Base-by-base conservation (phyloP, 768 basidiomycete species). In the Mrakia gelida region DNA sequence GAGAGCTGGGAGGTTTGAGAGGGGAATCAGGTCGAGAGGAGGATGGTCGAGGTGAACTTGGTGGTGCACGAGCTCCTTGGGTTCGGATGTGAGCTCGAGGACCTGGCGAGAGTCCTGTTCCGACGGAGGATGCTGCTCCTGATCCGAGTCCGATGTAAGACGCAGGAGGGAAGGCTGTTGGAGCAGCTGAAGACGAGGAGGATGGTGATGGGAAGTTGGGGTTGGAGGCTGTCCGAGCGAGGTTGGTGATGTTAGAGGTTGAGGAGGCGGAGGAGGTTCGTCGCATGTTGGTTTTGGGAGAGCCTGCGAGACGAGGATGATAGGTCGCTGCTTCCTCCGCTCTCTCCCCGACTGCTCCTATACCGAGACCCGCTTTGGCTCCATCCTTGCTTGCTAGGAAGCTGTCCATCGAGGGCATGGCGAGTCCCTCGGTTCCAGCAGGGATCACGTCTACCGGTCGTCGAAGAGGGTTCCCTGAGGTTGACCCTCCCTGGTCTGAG, bases 391-490 rank as follows among this genome's bases (percentile, higher is more conserved):
- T 21, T 3, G 38, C 28, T 56, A 59, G 7, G 56, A 70, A 70
- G 41, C 23, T 70, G 45, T 61, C 34, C 62, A 26, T 32, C 13
- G 70, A 65, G 2, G 77, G 77, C 72, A 78, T 75, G 21, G 23
- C 23, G 9, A 78, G 21, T 23, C 77, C 28, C 15, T 49, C 30
- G 0, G 54, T 45, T n/a, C 56, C 73, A 16, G 49, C n/a, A 9
- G 77, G 77, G 23, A 78, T 38, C 34, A 78, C 63, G 52, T 78
- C 77, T 0, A 78, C 54, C 9, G 77, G 77, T 21, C 65, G 23
- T 16, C 77, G 23, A n/a, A 78, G 63, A n/a, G 62, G 68, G 72
- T 78, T 78, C 23, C 73, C 59, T 15, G 52, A 54, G 4, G 54
- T 18, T 52, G 49, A 52, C 3, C 34, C 38, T n/a, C 18, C 18